These are phyloP conservation scores for Coriolopsis trogii DNA, from an alignment of 1,284 basidiomycete species.

Conservation along the genomic window DNA sequence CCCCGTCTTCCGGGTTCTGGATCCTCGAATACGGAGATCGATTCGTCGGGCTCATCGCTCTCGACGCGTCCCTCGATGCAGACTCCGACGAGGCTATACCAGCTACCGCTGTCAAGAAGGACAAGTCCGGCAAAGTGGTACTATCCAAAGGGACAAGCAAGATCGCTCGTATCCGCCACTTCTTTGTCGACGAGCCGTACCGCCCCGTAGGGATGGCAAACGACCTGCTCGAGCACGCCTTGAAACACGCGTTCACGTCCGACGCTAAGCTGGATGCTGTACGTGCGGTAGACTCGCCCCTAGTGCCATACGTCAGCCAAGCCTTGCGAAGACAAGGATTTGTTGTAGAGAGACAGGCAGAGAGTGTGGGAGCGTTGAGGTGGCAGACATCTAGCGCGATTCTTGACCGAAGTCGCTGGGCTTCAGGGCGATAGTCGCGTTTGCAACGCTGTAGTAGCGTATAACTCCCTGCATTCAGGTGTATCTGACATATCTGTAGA, in stretches of 20 bases:
- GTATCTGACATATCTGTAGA: no score
- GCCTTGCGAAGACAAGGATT: slow-evolving; percentile 58
- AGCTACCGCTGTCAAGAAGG: slow-evolving; percentile 15
- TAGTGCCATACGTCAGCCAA: slow-evolving; percentile 52
- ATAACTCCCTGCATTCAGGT: no score
- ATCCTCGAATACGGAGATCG: slow-evolving; percentile 63
- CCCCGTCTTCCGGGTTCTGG: slow-evolving; percentile 66
- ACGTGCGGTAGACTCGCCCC: slow-evolving; percentile 49
- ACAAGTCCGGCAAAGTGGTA: slow-evolving; percentile 24
- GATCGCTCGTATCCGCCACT: slow-evolving; percentile 73
- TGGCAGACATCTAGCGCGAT: slow-evolving; percentile 52
- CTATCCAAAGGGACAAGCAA: slow-evolving; percentile 41
- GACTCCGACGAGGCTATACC: slow-evolving; percentile 34
- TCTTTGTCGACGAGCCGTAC: slow-evolving; percentile 71
- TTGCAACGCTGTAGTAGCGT: background rate
- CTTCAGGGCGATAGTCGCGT: background rate
- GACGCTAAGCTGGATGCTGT: slow-evolving; percentile 47
- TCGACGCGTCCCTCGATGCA: slow-evolving; percentile 59
- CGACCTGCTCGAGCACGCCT: slow-evolving; percentile 65
- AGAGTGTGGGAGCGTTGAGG: slow-evolving; percentile 51
- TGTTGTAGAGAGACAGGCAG: slow-evolving; percentile 41
- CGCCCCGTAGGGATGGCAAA: slow-evolving; percentile 59
- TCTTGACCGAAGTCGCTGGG: slow-evolving; percentile 48
- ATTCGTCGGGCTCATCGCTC: slow-evolving; percentile 69
- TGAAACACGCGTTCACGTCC: slow-evolving; percentile 57